Evolutionary conservation across 306 rosid genomes (phyloP).

Genomic region (Chamaecrista fasciculata): DNA sequence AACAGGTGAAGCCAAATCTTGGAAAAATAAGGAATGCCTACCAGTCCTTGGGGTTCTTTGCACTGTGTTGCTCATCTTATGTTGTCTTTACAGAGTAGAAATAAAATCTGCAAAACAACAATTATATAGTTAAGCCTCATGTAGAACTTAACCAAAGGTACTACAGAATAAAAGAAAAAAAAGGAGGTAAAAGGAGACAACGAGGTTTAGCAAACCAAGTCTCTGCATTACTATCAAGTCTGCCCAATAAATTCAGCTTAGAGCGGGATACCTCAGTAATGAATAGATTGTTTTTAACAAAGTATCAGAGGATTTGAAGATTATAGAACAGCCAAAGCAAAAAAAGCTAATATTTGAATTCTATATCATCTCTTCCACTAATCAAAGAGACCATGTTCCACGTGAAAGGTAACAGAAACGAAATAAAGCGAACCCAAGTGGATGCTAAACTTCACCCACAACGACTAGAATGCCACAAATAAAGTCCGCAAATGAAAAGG

Average conservation of each 20-base stretch:
- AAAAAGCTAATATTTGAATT: background rate
- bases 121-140: background rate
- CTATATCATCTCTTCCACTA: slow-evolving; percentile 11
- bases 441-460: background rate
- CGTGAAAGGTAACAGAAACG: background rate
- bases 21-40: slow-evolving; percentile 80
- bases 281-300: background rate
- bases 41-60: slow-evolving; percentile 79
- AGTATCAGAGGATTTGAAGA: background rate
- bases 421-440: background rate
- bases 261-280: background rate
- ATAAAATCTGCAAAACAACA: slow-evolving; percentile 36
- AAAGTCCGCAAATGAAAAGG: background rate
- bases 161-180: no score
- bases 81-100: slow-evolving; percentile 11
- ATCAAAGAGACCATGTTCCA: background rate
- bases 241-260: background rate
- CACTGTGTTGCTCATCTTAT: slow-evolving; percentile 58
- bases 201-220: background rate
- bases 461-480: background rate
- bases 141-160: background rate
- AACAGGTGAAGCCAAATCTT: slow-evolving; percentile 87
- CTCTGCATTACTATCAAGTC: slow-evolving; percentile 18
- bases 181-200: background rate
- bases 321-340: background rate